Conservation (phyloP, 75 land plant genomes). For the Sequoiadendron giganteum region DNA sequence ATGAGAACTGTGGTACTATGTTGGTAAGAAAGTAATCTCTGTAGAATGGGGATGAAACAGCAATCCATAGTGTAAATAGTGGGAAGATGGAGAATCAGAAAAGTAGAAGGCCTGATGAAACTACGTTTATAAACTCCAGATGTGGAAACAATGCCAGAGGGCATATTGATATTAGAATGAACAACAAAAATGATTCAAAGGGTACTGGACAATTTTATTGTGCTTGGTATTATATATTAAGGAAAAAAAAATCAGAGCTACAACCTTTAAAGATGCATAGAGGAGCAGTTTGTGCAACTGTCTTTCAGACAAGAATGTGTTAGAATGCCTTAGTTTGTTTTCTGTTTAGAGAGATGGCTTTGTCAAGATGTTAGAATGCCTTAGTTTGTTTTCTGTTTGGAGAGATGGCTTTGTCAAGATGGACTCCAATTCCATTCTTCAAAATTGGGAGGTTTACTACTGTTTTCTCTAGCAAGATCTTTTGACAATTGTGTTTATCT, state of each 20-base stretch:
- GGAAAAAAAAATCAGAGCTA: slow-evolving; percentile 26
- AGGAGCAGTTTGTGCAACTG: slow-evolving; percentile 32
- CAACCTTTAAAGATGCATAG: slow-evolving; percentile 35
- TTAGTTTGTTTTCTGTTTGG: slow-evolving; percentile 37
- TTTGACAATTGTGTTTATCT: no score
- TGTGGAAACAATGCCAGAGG: background rate
- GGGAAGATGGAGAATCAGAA: background rate
- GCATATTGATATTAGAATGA: background rate
- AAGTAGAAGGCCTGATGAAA: background rate
- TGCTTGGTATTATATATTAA: slow-evolving; percentile 19
- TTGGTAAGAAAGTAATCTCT: background rate
- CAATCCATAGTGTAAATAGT: background rate
- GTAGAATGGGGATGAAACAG: background rate
- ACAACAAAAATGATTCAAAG: background rate
- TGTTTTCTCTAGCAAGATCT: no score
- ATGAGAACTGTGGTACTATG: background rate
- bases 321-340: slow-evolving; percentile 35
- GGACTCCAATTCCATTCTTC: no score
- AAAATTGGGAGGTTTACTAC: no score
- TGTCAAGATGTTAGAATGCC: slow-evolving; percentile 40
- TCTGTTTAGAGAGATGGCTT: slow-evolving; percentile 45
- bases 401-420: slow-evolving; percentile 51
- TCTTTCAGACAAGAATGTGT: slow-evolving; percentile 45
- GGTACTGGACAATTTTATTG: slow-evolving; percentile 4
- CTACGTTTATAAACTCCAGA: background rate